Base-by-base conservation (phyloP, 345 rosid species). In the Combretum micranthum region DNA sequence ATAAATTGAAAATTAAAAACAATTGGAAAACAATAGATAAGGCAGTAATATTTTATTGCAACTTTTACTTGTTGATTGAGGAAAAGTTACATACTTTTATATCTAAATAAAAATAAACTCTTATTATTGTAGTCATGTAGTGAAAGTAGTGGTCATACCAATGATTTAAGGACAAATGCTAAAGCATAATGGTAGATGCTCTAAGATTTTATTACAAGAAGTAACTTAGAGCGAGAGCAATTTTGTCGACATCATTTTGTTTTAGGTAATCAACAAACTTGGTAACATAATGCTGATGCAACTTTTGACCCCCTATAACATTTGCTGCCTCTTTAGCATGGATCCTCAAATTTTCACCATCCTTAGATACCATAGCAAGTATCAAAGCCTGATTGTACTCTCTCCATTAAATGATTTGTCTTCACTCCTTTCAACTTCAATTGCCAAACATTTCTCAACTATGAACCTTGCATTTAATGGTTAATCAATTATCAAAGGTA, bases 351-450 rank as follows among this genome's bases (percentile, higher is more conserved):
- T 13, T 1, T 13, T 64, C 47, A 0, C 73, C 73, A 50, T 46
- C 63, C 57, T 52, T 54, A 0, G 65, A 50, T 4, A 43, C 66
- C 74, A 69, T 74, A 0, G 65, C 74, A 1, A 46, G 42, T 43
- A 44, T 62, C 42, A 74, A 22, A 51, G 74, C 62, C 5, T 59
- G 44, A 13, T 18, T 32, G 14, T 50, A 6, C 39, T 63, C 12
- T 69, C 50, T 8, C 60, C 52, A 12, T n/a, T 61, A 52, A 65
- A 69, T 0, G 69, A 65, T 2, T 71, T 74, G 39, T 69, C 78
- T 32, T 53, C 53, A 4, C 46, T n/a, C 21, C 75, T 61, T 21
- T 56, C 56, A 2, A 61, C 57, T 44, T 66, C 75, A 5, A 72
- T 55, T 0, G 53, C 76, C 48, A 63, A 18, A 12, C 65, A 65